Base-by-base conservation (phyloP, 495 filamentous ascomycete genomes). In the Penicillium steckii region DNA sequence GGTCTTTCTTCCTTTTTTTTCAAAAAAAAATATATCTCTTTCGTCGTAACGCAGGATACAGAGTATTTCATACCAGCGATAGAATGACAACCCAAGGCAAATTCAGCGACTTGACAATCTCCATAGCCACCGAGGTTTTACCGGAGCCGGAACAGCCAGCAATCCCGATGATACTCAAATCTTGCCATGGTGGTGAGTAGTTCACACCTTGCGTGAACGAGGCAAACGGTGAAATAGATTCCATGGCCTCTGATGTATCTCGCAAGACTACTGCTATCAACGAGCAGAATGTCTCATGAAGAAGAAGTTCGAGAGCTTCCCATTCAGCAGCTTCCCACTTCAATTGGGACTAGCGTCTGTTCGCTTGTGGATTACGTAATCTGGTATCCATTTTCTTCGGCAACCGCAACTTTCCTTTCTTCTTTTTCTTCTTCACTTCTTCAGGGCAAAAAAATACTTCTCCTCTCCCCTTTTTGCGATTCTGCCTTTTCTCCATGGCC, bases 41-140 rank as follows among this genome's bases (percentile, higher is more conserved):
- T 37, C 3, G 12, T 6, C 30, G 35, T 44, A 35, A 15, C 42
- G 7, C 6, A 30, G 33, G 22, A 12, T 19, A 41, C 46, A 25
- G 19, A 19, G 21, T 29, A 33, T 51, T 57, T 55, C 72, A 65
- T 80, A 95, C 91, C 84, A 98, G 97, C 26, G 91, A 93, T 56
- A 98, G 71, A 67, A 98, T 96, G 24, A 97, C 90, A 29, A 98
- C 94, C 94, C 94, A 98, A 37, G 94, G 94, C 45, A 97, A 74
- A 71, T 92, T 96, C 57, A 98, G 70, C 51, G 88, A 87, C 49
- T 78, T 84, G 46, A 97, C 90, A 57, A 98, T 95, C 43, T 91
- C 91, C 54, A 92, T 83, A 19, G 95, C 91, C 46, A 98, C 74
- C 2, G 91, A 95, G n/a, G 92, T 96, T 75, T 98, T 98, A 32